These are phyloP conservation scores for Aspergillus hancockii DNA, from an alignment of 495 filamentous ascomycete genomes.

Conservation along the genomic window DNA sequence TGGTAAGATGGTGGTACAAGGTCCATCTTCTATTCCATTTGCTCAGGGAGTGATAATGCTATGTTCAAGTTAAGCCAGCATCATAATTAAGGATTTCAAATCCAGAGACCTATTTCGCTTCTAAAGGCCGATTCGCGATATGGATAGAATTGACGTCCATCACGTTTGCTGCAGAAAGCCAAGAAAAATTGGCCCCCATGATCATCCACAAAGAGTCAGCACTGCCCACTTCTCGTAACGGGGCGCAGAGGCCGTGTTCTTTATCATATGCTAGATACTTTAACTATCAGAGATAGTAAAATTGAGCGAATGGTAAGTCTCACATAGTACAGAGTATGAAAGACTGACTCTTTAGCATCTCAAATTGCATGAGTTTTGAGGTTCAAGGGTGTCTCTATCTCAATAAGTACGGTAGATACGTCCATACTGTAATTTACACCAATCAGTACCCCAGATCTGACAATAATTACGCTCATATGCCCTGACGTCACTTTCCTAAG, in stretches of 20 bases:
- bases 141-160: neutral
- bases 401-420: neutral
- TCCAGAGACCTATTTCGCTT: neutral
- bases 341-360: neutral
- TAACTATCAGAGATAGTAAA: too few relatives aligned
- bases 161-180: neutral
- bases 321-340: neutral
- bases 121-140: neutral
- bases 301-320: too few relatives aligned
- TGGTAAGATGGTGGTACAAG: conserved; percentile 61
- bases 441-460: neutral
- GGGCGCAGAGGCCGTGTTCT: neutral
- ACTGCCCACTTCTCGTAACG: conserved; percentile 17
- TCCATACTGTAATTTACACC: neutral
- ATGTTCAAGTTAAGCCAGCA: neutral
- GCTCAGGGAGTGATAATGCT: neutral
- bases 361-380: neutral
- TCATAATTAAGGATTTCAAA: neutral
- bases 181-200: conserved; percentile 10
- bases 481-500: conserved; percentile 16
- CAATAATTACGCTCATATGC: neutral
- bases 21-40: conserved; percentile 41
- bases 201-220: conserved; percentile 5
- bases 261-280: neutral
- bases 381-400: neutral